Conservation (phyloP, 2,329 filamentous ascomycete genomes). For the Sordariomycetes sp. region DNA sequence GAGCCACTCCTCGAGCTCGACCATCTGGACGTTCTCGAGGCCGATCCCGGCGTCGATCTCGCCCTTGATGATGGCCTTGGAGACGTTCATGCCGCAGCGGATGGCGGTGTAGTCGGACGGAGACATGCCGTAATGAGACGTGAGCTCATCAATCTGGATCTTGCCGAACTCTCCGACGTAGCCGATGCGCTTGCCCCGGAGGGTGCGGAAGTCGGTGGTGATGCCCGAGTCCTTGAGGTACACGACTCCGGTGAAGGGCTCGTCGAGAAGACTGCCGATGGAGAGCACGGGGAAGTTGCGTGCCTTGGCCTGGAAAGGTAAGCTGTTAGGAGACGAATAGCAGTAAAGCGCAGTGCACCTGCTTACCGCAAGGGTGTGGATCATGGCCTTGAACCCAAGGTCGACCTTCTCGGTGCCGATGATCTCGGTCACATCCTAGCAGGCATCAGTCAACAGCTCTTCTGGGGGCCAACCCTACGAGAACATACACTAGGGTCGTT, state of each 20-base stretch:
- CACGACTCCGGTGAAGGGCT: slow-evolving; percentile 70
- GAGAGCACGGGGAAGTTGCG: slow-evolving; percentile 63
- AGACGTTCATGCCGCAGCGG: slow-evolving; percentile 73
- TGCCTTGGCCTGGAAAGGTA: slow-evolving; percentile 52
- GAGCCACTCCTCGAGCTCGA: slow-evolving; percentile 71
- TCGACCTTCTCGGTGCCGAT: slow-evolving; percentile 68
- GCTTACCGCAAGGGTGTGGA: slow-evolving; percentile 62
- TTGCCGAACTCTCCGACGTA: slow-evolving; percentile 76
- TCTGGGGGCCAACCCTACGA: background rate
- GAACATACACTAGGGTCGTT: slow-evolving; percentile 60
- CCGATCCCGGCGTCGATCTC: slow-evolving; percentile 66
- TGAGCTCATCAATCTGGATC: slow-evolving; percentile 76
- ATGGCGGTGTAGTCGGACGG: slow-evolving; percentile 65
- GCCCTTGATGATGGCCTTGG: slow-evolving; percentile 63
- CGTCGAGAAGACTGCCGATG: slow-evolving; percentile 65
- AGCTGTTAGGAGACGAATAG: slow-evolving; percentile 4
- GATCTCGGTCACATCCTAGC: slow-evolving; percentile 67
- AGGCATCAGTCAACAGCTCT: background rate
- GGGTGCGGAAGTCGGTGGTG: slow-evolving; percentile 61
- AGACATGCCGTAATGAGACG: slow-evolving; percentile 65
- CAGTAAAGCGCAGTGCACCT: background rate
- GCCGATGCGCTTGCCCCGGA: slow-evolving; percentile 68
- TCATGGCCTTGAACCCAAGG: slow-evolving; percentile 77
- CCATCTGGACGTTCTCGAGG: slow-evolving; percentile 76
- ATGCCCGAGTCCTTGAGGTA: slow-evolving; percentile 68